Percentiles rank a stretch among this genome's conserved stretches.
Conservation (phyloP, 331 rosid genomes). For the Quercus phellos region DNA sequence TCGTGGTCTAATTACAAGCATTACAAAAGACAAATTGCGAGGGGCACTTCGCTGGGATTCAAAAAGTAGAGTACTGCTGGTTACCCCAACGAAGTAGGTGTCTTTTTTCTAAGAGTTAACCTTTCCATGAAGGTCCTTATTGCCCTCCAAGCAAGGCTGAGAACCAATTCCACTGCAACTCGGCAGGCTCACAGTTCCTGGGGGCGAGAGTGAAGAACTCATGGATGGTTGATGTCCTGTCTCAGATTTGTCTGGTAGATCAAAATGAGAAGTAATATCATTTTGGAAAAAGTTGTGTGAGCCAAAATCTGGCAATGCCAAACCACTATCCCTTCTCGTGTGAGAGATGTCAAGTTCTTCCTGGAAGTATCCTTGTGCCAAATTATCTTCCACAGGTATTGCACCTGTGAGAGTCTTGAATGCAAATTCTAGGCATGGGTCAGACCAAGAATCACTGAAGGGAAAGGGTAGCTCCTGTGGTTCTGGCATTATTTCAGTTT, state of each 20-base stretch:
- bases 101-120: constrained; percentile 37
- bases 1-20: background rate
- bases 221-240: constrained; percentile 41
- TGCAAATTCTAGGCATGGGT: constrained; percentile 70
- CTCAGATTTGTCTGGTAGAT: constrained; percentile 44
- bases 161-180: constrained; percentile 46
- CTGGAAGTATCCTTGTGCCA: constrained; percentile 47
- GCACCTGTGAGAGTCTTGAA: constrained; percentile 65
- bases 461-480: constrained; percentile 44
- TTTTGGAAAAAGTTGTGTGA: constrained; percentile 47
- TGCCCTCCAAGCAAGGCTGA: constrained; percentile 42
- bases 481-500: constrained; percentile 36
- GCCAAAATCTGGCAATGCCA: constrained; percentile 58
- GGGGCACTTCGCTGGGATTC: constrained; percentile 5
- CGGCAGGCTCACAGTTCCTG: constrained; percentile 28
- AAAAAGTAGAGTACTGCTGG: constrained; percentile 19
- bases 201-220: constrained; percentile 32
- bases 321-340: constrained; percentile 27
- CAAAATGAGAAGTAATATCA: constrained; percentile 51
- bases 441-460: constrained; percentile 56
- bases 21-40: background rate
- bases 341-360: constrained; percentile 42
- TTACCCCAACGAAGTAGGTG: constrained; percentile 16
- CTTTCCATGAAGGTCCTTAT: constrained; percentile 45
- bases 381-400: constrained; percentile 66